A percentile compares a stretch with the other conserved stretches of the same genome.
Conservation (phyloP, 2,329 filamentous ascomycete genomes). For the Cytospora mali region DNA sequence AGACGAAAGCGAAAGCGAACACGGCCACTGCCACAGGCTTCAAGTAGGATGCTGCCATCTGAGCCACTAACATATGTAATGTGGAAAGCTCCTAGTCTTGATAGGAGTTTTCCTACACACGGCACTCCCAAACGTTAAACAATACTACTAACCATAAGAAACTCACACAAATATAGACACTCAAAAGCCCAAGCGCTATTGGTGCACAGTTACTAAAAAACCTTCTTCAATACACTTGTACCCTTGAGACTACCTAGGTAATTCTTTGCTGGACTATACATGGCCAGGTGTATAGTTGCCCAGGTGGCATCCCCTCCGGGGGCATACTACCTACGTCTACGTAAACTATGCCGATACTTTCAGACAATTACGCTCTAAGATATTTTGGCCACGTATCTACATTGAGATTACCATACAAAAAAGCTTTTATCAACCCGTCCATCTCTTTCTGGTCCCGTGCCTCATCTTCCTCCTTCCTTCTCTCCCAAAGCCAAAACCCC, state of each 20-base stretch:
- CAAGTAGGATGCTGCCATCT: too few relatives aligned
- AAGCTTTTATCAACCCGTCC: not conserved
- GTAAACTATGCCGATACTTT: too few relatives aligned
- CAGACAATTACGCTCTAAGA: too few relatives aligned
- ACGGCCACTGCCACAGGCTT: too few relatives aligned
- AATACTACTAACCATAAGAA: not conserved
- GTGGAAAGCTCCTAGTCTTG: too few relatives aligned
- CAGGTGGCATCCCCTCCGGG: too few relatives aligned
- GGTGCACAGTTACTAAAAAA: not conserved
- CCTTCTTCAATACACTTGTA: not conserved
- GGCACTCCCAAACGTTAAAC: not conserved
- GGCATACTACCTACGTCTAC: too few relatives aligned
- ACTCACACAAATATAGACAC: not conserved
- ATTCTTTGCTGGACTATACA: not conserved
- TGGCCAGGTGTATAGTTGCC: too few relatives aligned
- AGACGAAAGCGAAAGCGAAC: too few relatives aligned
- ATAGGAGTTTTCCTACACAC: not conserved
- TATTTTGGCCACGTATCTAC: not conserved
- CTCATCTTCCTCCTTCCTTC: not conserved
- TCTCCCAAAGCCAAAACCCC: not conserved
- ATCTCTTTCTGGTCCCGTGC: not conserved
- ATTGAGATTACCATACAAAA: not conserved
- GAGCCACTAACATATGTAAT: too few relatives aligned
- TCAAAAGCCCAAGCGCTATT: not conserved
- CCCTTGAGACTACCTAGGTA: not conserved